Percentiles rank a stretch among this genome's conserved stretches.
Evolutionary conservation across 176 grass and related monocot species (phyloP).

Genomic region (Cenchrus purpureus): DNA sequence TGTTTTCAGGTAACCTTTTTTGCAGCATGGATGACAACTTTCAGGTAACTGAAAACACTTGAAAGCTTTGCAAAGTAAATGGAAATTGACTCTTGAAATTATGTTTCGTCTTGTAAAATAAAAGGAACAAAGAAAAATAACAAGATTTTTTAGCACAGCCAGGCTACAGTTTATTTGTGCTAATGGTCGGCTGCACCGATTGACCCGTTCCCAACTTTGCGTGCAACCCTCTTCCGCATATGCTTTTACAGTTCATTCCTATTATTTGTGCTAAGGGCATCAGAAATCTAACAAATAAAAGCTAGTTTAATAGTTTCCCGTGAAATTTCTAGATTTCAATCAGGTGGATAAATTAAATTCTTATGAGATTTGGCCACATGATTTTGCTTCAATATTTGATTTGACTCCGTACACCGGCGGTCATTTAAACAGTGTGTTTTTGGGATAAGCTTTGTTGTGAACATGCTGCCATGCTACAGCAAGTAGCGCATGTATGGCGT

Average conservation of each 20-base stretch:
- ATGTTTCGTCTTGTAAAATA: not conserved
- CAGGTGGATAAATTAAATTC: not conserved
- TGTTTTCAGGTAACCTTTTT: not conserved
- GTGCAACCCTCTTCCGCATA: not conserved
- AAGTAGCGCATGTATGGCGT: not conserved
- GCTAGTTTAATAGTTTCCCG: not conserved
- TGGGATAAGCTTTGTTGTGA: not conserved
- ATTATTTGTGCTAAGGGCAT: not conserved
- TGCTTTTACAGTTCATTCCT: no score
- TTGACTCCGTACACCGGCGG: not conserved
- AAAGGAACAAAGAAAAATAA: not conserved
- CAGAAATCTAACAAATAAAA: not conserved
- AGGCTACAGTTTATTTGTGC: not conserved
- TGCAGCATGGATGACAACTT: no score
- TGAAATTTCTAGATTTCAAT: not conserved
- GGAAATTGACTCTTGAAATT: not conserved
- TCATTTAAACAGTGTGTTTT: not conserved
- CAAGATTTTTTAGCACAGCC: not conserved
- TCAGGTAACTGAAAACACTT: not conserved
- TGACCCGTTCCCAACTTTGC: not conserved
- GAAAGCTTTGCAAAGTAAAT: not conserved
- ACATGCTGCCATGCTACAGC: not conserved
- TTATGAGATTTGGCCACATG: not conserved
- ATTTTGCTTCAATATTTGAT: not conserved
- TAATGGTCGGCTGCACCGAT: not conserved